These are phyloP conservation scores for Danielozyma ontarioensis DNA, from an alignment of 805 yeast species.

Conservation along the genomic window DNA sequence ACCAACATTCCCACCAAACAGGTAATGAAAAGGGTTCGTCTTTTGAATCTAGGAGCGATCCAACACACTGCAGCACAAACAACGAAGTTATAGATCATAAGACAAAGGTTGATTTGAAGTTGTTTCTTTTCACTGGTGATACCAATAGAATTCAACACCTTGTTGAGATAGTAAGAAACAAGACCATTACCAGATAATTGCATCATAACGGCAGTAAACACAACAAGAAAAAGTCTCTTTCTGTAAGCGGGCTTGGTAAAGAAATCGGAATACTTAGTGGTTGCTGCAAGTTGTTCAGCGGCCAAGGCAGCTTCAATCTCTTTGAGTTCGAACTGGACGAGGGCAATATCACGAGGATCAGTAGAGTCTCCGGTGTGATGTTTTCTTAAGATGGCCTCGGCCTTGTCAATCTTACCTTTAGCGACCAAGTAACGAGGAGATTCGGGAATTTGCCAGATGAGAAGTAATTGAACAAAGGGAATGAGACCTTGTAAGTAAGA, in stretches of 20 bases:
- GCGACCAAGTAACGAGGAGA: constrained; percentile 43
- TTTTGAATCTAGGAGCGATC: constrained; percentile 17
- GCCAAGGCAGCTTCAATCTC: constrained; percentile 25
- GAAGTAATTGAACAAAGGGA: constrained; percentile 36
- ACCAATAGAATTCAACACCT: constrained; percentile 50
- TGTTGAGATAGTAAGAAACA: constrained; percentile 46
- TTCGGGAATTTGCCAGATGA: constrained; percentile 41
- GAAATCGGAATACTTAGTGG: constrained; percentile 35
- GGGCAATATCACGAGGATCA: constrained; percentile 12
- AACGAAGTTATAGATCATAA: constrained; percentile 43
- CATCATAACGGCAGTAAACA: constrained; percentile 31
- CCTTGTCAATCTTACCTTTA: constrained; percentile 39
- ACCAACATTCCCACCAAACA: constrained; percentile 33
- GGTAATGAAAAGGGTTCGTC: constrained; percentile 32
- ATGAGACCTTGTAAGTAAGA: constrained; percentile 45
- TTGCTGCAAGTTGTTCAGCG: constrained; percentile 29
- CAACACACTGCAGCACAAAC: constrained; percentile 17
- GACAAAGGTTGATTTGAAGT: constrained; percentile 46
- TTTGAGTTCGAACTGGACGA: constrained; percentile 18
- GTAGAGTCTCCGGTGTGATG: constrained; percentile 36
- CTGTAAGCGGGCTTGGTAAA: constrained; percentile 33
- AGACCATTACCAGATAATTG: constrained; percentile 50
- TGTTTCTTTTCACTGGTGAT: constrained; percentile 42
- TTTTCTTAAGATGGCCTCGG: constrained; percentile 34
- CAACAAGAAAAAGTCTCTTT: constrained; percentile 34